phyloP scores from a whole-genome alignment of 2,329 filamentous ascomycete species.

The Calcarisporium arbuscula region DNA sequence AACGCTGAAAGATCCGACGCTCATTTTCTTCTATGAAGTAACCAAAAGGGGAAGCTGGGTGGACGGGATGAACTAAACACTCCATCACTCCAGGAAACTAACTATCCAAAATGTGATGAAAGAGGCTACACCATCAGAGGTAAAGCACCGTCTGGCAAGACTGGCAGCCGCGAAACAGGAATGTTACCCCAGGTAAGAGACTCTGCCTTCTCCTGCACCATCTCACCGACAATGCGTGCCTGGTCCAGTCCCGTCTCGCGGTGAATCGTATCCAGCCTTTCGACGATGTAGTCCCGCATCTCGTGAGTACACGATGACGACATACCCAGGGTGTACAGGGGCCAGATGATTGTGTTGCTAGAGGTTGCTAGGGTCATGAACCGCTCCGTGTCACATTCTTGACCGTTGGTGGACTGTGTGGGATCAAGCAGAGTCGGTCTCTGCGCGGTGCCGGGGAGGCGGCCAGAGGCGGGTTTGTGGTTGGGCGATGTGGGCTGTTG shows the following conservation, averaged over 20 bases:
- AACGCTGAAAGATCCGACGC: no score
- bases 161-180: constrained; percentile 20
- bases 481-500: constrained; percentile 5
- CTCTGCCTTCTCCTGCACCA: constrained; percentile 32
- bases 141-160: constrained; percentile 16
- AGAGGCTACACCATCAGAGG: constrained; percentile 23
- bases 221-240: constrained; percentile 34
- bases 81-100: no score
- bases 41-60: no score
- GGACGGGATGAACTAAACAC: no score
- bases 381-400: constrained; percentile 32
- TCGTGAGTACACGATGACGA: constrained; percentile 36
- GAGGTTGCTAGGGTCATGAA: constrained; percentile 43
- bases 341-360: constrained; percentile 44
- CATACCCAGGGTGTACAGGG: constrained; percentile 42
- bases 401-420: constrained; percentile 23
- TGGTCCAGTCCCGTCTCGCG: constrained; percentile 40
- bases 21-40: no score
- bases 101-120: no score
- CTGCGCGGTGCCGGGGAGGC: constrained; percentile 10
- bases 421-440: constrained; percentile 35
- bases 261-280: constrained; percentile 37
- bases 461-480: no score
- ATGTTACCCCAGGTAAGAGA: constrained; percentile 19
- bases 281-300: constrained; percentile 37